phyloP scores from a whole-genome alignment of 805 yeast genomes.

The Wickerhamiella parazyma region DNA sequence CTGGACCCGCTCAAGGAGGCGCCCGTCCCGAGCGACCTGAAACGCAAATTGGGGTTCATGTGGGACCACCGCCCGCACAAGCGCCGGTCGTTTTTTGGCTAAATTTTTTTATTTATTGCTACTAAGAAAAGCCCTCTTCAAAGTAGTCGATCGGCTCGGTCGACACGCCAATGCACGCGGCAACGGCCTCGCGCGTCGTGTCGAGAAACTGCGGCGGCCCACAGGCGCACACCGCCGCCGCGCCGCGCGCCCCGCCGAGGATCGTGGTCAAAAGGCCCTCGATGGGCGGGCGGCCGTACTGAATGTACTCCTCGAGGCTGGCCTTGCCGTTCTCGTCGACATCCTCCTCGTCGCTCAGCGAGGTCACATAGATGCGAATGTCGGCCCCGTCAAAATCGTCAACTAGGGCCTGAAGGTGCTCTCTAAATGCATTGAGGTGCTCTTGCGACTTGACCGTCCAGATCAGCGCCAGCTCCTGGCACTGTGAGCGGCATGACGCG shows the following conservation, averaged over 20 bases:
- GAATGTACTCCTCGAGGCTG: constrained; percentile 5
- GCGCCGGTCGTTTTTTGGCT: not conserved
- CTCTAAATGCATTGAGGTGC: constrained; percentile 38
- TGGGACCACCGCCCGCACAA: not conserved
- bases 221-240: constrained; percentile 42
- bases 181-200: constrained; percentile 31
- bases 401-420: constrained; percentile 33
- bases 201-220: constrained; percentile 51
- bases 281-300: constrained; percentile 19
- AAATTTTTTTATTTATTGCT: not conserved
- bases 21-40: constrained; percentile 1
- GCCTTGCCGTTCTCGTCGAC: not conserved
- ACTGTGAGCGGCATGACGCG: constrained; percentile 17
- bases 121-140: constrained; percentile 22
- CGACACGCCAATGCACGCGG: constrained; percentile 18
- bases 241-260: constrained; percentile 21
- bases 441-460: constrained; percentile 24
- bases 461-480: constrained; percentile 15
- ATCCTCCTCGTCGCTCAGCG: constrained; percentile 4
- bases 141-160: constrained; percentile 24
- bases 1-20: not conserved
- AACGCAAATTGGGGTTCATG: not conserved
- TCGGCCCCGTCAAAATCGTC: constrained; percentile 17
- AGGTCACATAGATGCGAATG: constrained; percentile 10
- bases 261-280: constrained; percentile 11